Evolutionary conservation across 805 yeast genomes (phyloP), one percentile per base, ranked within the genome.

Genomic region (Sugiyamaella lignohabitans): DNA sequence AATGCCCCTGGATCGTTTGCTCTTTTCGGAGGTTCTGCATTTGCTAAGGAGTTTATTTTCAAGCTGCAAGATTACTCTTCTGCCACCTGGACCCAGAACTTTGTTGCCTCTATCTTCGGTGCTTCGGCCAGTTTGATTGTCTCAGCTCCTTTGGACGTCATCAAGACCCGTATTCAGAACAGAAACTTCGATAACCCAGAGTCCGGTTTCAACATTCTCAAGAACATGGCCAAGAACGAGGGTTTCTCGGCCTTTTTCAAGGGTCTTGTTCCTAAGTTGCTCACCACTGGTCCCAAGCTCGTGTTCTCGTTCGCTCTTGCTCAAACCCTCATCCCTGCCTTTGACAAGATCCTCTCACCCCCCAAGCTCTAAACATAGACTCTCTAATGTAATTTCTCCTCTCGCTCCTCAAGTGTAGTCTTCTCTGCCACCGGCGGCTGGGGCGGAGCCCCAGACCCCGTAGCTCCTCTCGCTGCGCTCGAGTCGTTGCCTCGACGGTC

Each of bases 1-100:
- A 93, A 93, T 66, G 97, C 98, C 2, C 99, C 99, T 34, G 99
- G 99, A 50, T 87, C 96, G 1, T 93, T 93, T 63, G 96, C 98
- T 16, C 74, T 93, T 48, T 93, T 93, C 58, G 99, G 99, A 58
- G 99, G 98, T 70, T 88, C 91, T 63, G 96, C 99, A 14, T 93
- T 93, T 65, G 98, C 98, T 52, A 93, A 93, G 72, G 99, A 93
- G 71, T 93, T 87, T 71, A 78, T 93, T 50, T 80, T 87, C 59
- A 89, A 89, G 14, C 75, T 93, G 60, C 63, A 73, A 57, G 98
- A 93, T 70, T 88, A 93, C 73, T 75, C 89, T 29, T 67, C 79
- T 52, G 98, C 98, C 38, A 84, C 98, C 16, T 91, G 97, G 97
- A 58, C 76, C 42, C 97, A 93, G 71, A 93, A 93, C 74, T 89